These are phyloP conservation scores for Alternaria alternata DNA, from an alignment of 2,329 filamentous ascomycete species.

Conservation along the genomic window DNA sequence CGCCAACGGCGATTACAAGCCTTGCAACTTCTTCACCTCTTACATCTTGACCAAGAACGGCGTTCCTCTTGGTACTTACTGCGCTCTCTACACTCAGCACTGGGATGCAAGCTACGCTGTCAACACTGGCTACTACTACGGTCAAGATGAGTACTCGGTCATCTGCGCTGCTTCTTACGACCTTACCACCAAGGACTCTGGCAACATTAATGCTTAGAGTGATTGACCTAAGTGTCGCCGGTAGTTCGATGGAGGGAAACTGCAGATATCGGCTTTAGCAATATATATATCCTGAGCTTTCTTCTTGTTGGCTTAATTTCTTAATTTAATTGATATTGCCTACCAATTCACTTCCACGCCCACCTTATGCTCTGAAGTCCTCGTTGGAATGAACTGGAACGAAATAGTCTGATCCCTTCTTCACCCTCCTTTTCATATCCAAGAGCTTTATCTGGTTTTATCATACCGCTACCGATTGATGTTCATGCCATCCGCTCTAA, in stretches of 20 bases:
- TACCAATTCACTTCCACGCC: neutral
- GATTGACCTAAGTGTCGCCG: neutral
- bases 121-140: conserved; percentile 36
- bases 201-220: neutral
- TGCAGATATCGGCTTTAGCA: neutral
- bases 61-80: conserved; percentile 50
- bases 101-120: conserved; percentile 27
- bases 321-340: neutral
- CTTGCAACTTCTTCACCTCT: conserved; percentile 52
- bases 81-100: conserved; percentile 35
- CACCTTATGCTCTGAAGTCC: neutral
- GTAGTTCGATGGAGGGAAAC: neutral
- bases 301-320: neutral
- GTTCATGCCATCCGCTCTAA: neutral
- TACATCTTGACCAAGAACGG: conserved; percentile 50
- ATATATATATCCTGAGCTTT: neutral
- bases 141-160: conserved; percentile 11
- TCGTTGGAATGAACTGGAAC: neutral
- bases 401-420: neutral
- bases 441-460: neutral
- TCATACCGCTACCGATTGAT: neutral
- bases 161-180: conserved; percentile 16
- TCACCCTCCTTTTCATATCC: neutral
- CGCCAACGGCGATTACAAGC: conserved; percentile 37
- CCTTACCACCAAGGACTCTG: conserved; percentile 13